phyloP scores from a whole-genome alignment of 805 yeast species.

The Candida rishiriensis region DNA sequence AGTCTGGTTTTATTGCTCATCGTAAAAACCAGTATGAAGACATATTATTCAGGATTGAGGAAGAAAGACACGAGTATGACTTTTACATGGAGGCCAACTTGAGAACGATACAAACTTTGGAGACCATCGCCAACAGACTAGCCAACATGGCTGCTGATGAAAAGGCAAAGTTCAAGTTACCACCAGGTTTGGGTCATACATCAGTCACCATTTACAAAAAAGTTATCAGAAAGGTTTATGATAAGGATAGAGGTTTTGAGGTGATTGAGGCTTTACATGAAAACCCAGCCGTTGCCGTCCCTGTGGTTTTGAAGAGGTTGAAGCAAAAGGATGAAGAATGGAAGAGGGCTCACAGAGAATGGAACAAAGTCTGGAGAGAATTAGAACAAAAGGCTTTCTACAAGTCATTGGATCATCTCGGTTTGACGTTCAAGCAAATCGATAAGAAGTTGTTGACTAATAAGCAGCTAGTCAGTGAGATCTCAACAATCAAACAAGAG shows the following conservation, averaged over 20 bases:
- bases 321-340: conserved; percentile 99
- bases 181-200: conserved; percentile 90
- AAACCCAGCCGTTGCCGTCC: conserved; percentile 92
- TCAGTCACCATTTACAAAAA: conserved; percentile 90
- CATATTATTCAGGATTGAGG: conserved; percentile 89
- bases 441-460: conserved; percentile 90
- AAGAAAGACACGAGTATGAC: conserved; percentile 96
- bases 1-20: conserved; percentile 98
- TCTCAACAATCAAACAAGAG: conserved; percentile 87
- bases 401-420: conserved; percentile 92
- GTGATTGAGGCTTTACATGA: conserved; percentile 95
- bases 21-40: conserved; percentile 98
- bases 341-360: conserved; percentile 96
- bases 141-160: conserved; percentile 92
- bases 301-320: conserved; percentile 84
- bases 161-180: conserved; percentile 77
- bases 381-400: conserved; percentile 92
- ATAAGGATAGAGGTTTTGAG: conserved; percentile 87
- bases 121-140: conserved; percentile 89
- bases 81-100: conserved; percentile 91
- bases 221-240: conserved; percentile 88
- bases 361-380: conserved; percentile 99
- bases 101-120: conserved; percentile 91
- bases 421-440: conserved; percentile 93
- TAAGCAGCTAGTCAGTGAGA: conserved; percentile 85